These are phyloP conservation scores for Diaporthe destruens DNA, from an alignment of 2,329 filamentous ascomycete species.

Conservation along the genomic window DNA sequence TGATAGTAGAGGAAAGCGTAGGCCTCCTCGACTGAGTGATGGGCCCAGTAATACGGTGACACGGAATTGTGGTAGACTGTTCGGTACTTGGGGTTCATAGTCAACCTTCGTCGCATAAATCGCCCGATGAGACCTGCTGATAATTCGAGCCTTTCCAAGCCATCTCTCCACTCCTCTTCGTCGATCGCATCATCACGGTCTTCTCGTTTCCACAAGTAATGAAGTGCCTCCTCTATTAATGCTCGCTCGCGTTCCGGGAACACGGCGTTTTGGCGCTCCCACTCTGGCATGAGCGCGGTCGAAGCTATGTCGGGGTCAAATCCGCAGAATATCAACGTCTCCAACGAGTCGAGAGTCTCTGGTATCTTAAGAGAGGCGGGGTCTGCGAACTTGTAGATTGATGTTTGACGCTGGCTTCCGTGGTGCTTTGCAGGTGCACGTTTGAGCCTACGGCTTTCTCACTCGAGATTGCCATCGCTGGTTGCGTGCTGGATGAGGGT, in stretches of 20 bases:
- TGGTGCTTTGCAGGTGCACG: too few relatives aligned
- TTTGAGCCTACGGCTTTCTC: too few relatives aligned
- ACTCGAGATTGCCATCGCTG: too few relatives aligned
- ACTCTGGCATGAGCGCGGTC: neutral
- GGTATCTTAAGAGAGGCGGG: neutral
- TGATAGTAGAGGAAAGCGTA: neutral
- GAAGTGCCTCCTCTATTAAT: neutral
- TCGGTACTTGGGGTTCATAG: neutral
- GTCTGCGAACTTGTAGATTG: neutral
- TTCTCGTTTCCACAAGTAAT: neutral
- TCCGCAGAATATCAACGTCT: neutral
- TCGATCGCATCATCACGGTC: neutral
- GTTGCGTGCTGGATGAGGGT: too few relatives aligned
- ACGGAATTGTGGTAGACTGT: fast-evolving
- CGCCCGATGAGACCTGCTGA: neutral
- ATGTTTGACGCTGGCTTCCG: too few relatives aligned
- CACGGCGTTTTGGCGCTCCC: neutral
- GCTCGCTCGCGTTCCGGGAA: neutral
- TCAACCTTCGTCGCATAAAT: neutral
- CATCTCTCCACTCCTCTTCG: neutral
- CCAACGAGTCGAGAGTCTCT: neutral
- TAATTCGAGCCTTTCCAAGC: neutral
- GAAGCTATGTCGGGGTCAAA: neutral
- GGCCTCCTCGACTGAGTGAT: neutral
- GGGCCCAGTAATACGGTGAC: neutral